A percentile compares a stretch with the other conserved stretches of the same genome.
Conservation (phyloP, 305 asterid genomes). For the Andrographis paniculata region DNA sequence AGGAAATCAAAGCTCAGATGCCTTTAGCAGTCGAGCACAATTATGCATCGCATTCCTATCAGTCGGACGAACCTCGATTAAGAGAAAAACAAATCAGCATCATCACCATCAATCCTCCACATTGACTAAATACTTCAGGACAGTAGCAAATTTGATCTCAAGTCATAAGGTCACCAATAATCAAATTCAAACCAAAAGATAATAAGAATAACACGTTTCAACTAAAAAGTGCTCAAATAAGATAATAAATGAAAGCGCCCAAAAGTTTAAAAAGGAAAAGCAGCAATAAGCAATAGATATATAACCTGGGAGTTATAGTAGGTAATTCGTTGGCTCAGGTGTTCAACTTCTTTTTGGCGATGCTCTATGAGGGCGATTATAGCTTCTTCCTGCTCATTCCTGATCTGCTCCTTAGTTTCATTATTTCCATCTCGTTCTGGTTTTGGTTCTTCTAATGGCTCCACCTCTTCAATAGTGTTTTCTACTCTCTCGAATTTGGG, state of each 20-base stretch:
- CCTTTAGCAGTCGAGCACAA: conserved; percentile 1
- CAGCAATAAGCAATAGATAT: neutral
- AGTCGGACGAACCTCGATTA: neutral
- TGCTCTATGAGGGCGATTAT: conserved; percentile 57
- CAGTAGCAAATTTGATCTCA: neutral
- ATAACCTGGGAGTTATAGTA: conserved; percentile 58
- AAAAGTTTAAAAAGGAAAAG: neutral
- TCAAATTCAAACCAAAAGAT: neutral
- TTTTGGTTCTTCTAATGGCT: conserved; percentile 16
- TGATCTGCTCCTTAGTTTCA: conserved; percentile 28
- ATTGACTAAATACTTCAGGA: conserved; percentile 8
- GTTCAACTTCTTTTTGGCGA: conserved; percentile 61
- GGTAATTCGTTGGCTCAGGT: conserved; percentile 44
- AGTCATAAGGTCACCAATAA: conserved; percentile 3
- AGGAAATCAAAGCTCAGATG: neutral
- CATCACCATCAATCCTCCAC: neutral
- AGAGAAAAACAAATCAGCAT: neutral
- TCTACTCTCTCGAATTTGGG: too few relatives aligned
- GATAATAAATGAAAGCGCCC: neutral
- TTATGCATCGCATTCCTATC: conserved; percentile 1
- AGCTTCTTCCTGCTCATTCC: conserved; percentile 60
- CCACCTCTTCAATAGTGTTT: too few relatives aligned
- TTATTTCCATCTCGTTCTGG: conserved; percentile 12
- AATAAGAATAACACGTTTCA: neutral
- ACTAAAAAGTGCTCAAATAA: neutral